A percentile compares a stretch with the other conserved stretches of the same genome.
Evolutionary conservation across 2,329 filamentous ascomycete genomes (phyloP).

Genomic region (Pseudocercospora eumusae): DNA sequence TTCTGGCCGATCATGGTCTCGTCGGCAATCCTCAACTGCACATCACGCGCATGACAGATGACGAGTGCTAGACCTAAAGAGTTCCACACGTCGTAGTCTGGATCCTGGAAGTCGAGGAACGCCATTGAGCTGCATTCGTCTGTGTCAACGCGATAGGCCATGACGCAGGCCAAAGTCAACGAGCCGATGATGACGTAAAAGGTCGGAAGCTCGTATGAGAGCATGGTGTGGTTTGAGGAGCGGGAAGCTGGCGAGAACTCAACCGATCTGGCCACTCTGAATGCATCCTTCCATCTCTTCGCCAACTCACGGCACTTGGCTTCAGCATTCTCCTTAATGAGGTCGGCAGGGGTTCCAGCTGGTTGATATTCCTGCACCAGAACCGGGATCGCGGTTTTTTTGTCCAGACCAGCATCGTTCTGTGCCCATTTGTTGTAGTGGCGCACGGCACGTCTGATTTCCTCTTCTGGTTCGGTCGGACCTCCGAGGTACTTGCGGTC

Average conservation of each 20-base stretch:
- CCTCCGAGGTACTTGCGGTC: conserved; percentile 48
- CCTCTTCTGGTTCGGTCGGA: conserved; percentile 26
- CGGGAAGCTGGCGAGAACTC: conserved; percentile 29
- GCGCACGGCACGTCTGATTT: conserved; percentile 32
- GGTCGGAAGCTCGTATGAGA: conserved; percentile 47
- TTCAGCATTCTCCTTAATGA: conserved; percentile 48
- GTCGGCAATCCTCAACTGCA: conserved; percentile 50
- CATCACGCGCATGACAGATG: conserved; percentile 55
- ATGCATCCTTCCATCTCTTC: conserved; percentile 45
- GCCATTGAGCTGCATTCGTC: conserved; percentile 43
- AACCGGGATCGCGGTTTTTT: conserved; percentile 42
- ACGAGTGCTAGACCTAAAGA: conserved; percentile 59
- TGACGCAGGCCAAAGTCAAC: conserved; percentile 55
- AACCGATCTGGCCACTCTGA: conserved; percentile 36
- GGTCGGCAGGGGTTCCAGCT: conserved; percentile 42
- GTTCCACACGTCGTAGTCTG: conserved; percentile 62
- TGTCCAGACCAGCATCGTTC: conserved; percentile 50
- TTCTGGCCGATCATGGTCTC: conserved; percentile 34
- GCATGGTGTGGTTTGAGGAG: conserved; percentile 23
- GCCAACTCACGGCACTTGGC: conserved; percentile 49
- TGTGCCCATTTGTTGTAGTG: conserved; percentile 58
- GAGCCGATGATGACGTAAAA: conserved; percentile 58
- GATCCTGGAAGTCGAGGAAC: conserved; percentile 56
- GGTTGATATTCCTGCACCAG: conserved; percentile 50
- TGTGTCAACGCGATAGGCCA: conserved; percentile 52